These are phyloP conservation scores for Termitomyces sp. DNA, from an alignment of 768 basidiomycete genomes.

Conservation along the genomic window DNA sequence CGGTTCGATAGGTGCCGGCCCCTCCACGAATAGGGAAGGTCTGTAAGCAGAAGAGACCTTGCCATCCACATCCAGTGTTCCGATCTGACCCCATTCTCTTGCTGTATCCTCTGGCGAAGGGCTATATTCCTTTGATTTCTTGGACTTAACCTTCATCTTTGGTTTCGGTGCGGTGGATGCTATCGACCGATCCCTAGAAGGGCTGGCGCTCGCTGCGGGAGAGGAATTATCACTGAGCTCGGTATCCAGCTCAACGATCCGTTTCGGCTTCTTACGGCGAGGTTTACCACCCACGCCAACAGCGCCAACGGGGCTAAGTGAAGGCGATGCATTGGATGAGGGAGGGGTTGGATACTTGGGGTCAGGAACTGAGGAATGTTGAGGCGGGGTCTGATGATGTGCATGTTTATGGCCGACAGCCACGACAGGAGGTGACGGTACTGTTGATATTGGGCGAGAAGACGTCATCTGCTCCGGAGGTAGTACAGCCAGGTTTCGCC, in stretches of 20 bases:
- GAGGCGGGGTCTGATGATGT: slow-evolving; percentile 16
- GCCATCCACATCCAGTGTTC: slow-evolving; percentile 11
- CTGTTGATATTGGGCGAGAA: slow-evolving; percentile 42
- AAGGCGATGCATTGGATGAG: slow-evolving; percentile 43
- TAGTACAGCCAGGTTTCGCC: slow-evolving; percentile 47
- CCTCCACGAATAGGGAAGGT: slow-evolving; percentile 7
- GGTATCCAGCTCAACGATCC: slow-evolving; percentile 78
- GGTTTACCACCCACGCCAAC: slow-evolving; percentile 35
- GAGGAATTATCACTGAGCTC: slow-evolving; percentile 34
- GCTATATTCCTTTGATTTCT: slow-evolving; percentile 14
- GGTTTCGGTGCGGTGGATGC: slow-evolving; percentile 18
- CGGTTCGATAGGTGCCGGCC: not conserved
- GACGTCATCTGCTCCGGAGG: slow-evolving; percentile 52
- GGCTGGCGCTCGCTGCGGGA: slow-evolving; percentile 18
- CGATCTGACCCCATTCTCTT: slow-evolving; percentile 18
- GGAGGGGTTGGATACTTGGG: slow-evolving; percentile 31
- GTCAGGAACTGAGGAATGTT: slow-evolving; percentile 12
- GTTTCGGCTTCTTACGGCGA: slow-evolving; percentile 61
- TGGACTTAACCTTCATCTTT: slow-evolving; percentile 19
- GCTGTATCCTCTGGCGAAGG: not conserved
- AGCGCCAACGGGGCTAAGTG: slow-evolving; percentile 31
- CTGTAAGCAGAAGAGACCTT: not conserved
- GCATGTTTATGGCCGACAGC: slow-evolving; percentile 44
- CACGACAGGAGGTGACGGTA: slow-evolving; percentile 57
- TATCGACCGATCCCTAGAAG: slow-evolving; percentile 31